Evolutionary conservation across 2,329 filamentous ascomycete genomes (phyloP).

Genomic region (Cercospora canescens): DNA sequence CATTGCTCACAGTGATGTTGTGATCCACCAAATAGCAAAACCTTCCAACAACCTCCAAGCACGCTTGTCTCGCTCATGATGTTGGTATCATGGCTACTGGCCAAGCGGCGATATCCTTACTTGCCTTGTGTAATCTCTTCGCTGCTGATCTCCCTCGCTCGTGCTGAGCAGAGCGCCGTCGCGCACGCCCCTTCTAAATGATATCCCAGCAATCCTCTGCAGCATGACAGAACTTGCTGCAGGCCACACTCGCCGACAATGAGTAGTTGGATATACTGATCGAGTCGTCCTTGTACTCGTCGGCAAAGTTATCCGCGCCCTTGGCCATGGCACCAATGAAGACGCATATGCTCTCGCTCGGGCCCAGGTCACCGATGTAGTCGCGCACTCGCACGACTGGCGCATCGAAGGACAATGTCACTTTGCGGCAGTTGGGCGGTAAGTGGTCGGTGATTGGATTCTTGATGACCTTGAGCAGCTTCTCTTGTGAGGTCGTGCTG

Average conservation of each 20-base stretch:
- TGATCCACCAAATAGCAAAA: constrained; percentile 12
- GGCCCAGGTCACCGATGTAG: constrained; percentile 76
- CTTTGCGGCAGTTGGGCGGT: constrained; percentile 94
- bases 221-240: constrained; percentile 99
- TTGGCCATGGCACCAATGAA: constrained; percentile 99
- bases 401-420: constrained; percentile 93
- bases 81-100: constrained; percentile 27
- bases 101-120: constrained; percentile 16
- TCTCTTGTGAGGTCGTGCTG: constrained; percentile 95
- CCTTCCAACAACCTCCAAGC: constrained; percentile 3
- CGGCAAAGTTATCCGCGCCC: constrained; percentile 91
- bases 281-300: constrained; percentile 91
- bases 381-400: constrained; percentile 83
- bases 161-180: not conserved
- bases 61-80: constrained; percentile 21
- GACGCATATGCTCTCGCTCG: constrained; percentile 92
- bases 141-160: constrained; percentile 5
- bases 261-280: constrained; percentile 99
- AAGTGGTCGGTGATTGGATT: constrained; percentile 98
- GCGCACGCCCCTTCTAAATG: constrained; percentile 56
- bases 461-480: constrained; percentile 94
- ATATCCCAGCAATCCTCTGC: constrained; percentile 96
- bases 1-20: constrained; percentile 12
- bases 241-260: constrained; percentile 93
- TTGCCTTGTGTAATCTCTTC: constrained; percentile 22